These are phyloP conservation scores for Primulina huaijiensis DNA, from an alignment of 257 asterid genomes.

Conservation along the genomic window DNA sequence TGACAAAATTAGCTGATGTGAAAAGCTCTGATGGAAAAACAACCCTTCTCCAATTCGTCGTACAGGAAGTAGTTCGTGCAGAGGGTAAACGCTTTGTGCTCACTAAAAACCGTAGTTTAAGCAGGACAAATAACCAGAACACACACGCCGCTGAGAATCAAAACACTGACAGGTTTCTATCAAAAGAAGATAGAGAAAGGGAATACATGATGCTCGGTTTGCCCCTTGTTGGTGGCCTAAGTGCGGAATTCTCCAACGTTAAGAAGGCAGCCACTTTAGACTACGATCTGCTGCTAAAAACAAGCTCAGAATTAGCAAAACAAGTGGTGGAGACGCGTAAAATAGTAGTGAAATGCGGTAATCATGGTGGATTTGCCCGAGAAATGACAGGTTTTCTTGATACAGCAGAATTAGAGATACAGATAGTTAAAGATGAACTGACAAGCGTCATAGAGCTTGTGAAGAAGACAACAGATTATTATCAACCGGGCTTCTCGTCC, in stretches of 20 bases:
- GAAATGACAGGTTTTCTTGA: conserved; percentile 62
- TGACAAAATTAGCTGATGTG: conserved; percentile 75
- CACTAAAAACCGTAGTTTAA: conserved; percentile 46
- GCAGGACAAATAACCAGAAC: conserved; percentile 43
- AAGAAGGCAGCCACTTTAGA: conserved; percentile 67
- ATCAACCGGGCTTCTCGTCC: conserved; percentile 60
- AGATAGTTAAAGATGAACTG: conserved; percentile 47
- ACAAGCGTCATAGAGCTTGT: conserved; percentile 68
- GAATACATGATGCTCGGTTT: conserved; percentile 83
- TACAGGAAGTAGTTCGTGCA: conserved; percentile 82
- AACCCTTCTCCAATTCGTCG: conserved; percentile 79
- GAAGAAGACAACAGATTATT: conserved; percentile 72
- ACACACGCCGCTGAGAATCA: conserved; percentile 26
- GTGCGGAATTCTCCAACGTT: conserved; percentile 65
- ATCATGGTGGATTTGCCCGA: conserved; percentile 39
- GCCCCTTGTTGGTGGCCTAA: conserved; percentile 76
- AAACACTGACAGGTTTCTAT: conserved; percentile 18
- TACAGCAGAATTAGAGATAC: conserved; percentile 54
- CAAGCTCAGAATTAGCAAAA: conserved; percentile 37
- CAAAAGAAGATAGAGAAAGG: conserved; percentile 59
- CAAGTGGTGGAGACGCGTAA: conserved; percentile 42
- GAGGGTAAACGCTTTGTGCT: conserved; percentile 82
- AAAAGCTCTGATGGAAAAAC: conserved; percentile 87
- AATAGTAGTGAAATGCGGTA: conserved; percentile 33
- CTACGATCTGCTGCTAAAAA: conserved; percentile 43